Percentiles rank a stretch among this genome's conserved stretches.
Evolutionary conservation across 345 rosid species (phyloP).

Genomic region (Citrus medica): DNA sequence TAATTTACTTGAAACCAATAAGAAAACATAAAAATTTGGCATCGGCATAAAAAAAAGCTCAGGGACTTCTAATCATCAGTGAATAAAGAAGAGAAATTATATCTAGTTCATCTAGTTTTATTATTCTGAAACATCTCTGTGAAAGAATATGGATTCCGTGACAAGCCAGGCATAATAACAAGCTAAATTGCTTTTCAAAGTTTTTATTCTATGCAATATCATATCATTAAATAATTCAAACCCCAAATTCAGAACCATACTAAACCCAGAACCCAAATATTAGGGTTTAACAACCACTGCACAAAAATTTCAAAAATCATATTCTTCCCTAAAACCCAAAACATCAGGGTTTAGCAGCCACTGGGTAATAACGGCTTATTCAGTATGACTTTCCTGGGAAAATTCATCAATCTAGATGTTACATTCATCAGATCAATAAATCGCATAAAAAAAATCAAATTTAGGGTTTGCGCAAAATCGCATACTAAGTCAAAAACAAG

Average conservation of each 20-base stretch:
- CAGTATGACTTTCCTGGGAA: neutral
- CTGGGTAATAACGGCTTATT: neutral
- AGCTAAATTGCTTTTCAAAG: neutral
- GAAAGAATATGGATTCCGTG: neutral
- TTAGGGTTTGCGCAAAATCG: constrained; percentile 19
- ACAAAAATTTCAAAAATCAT: neutral
- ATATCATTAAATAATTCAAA: neutral
- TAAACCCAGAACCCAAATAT: neutral
- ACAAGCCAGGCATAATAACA: neutral
- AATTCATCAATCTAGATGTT: neutral
- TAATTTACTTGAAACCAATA: neutral
- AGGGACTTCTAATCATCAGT: neutral
- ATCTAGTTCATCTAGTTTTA: neutral
- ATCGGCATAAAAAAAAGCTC: neutral
- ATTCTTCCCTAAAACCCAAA: neutral
- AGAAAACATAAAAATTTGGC: neutral
- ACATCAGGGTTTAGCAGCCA: neutral
- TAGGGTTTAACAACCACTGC: neutral
- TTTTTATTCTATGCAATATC: neutral
- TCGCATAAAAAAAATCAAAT: neutral
- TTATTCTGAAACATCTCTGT: neutral
- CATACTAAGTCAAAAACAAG: too few species aligned
- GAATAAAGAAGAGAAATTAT: neutral
- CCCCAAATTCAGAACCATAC: neutral
- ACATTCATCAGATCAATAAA: constrained; percentile 1